Evolutionary conservation across 768 basidiomycete species (phyloP).

Genomic region (Naganishia randhawae): DNA sequence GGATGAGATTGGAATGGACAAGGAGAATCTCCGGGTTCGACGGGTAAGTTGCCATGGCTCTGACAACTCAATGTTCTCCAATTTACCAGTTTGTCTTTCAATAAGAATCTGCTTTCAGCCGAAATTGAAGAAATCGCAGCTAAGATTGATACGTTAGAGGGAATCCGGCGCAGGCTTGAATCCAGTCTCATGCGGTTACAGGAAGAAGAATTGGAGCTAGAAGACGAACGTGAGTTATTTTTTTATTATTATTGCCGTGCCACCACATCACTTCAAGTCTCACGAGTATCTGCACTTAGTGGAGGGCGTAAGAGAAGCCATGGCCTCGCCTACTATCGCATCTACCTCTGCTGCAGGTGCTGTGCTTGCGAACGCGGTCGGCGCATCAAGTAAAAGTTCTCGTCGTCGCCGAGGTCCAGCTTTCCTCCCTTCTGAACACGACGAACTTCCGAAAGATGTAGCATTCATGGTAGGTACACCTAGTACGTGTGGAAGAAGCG

Average conservation of each 20-base stretch:
- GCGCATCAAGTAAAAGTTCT: constrained; percentile 37
- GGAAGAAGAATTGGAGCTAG: constrained; percentile 94
- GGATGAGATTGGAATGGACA: constrained; percentile 81
- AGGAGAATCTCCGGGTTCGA: constrained; percentile 85
- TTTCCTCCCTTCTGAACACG: constrained; percentile 95
- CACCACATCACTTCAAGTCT: neutral
- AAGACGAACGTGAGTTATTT: constrained; percentile 89
- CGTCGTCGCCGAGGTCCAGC: constrained; percentile 80
- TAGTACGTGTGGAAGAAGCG: neutral
- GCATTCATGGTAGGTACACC: constrained; percentile 70
- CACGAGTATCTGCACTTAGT: constrained; percentile 55
- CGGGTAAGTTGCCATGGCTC: constrained; percentile 59
- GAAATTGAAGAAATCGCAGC: constrained; percentile 84
- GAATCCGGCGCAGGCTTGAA: constrained; percentile 73
- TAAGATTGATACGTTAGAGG: constrained; percentile 82
- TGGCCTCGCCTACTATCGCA: constrained; percentile 52
- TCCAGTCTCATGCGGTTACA: constrained; percentile 77
- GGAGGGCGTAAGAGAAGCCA: constrained; percentile 79
- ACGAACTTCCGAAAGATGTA: constrained; percentile 84
- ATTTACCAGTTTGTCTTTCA: constrained; percentile 27
- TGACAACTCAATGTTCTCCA: neutral
- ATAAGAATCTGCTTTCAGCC: constrained; percentile 76
- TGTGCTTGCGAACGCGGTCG: constrained; percentile 54
- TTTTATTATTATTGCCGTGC: too few relatives aligned
- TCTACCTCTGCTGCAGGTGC: constrained; percentile 41